A percentile compares a stretch with the other conserved stretches of the same genome.
Conservation (phyloP, 805 yeast species). For the Sugiyamaella americana region DNA sequence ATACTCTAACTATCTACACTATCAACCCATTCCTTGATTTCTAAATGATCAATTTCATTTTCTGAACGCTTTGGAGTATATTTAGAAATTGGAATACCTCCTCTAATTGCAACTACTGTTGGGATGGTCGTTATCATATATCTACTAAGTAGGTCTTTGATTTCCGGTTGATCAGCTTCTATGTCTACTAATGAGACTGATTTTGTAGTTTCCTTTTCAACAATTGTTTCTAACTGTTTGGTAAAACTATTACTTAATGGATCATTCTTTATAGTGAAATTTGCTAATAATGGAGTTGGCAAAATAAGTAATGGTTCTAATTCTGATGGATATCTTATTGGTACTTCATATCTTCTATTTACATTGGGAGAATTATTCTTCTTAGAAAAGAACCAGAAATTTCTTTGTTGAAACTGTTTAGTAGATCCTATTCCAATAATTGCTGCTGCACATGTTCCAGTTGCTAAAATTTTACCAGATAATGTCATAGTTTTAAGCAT, state of each 20-base stretch:
- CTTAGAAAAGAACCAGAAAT: slow-evolving; percentile 25
- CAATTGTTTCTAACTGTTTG: slow-evolving; percentile 49
- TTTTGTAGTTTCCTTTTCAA: slow-evolving; percentile 44
- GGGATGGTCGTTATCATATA: slow-evolving; percentile 59
- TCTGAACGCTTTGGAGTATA: slow-evolving; percentile 22
- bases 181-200: slow-evolving; percentile 61
- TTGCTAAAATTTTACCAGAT: neutral
- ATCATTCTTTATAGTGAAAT: slow-evolving; percentile 67
- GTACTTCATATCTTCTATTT: slow-evolving; percentile 27
- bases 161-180: slow-evolving; percentile 61
- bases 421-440: slow-evolving; percentile 1
- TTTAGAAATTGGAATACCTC: slow-evolving; percentile 50
- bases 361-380: neutral
- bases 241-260: slow-evolving; percentile 56
- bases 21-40: slow-evolving; percentile 39
- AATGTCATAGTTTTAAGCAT: neutral
- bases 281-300: slow-evolving; percentile 58
- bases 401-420: slow-evolving; percentile 6
- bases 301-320: slow-evolving; percentile 45
- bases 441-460: slow-evolving; percentile 7
- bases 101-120: slow-evolving; percentile 56
- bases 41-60: slow-evolving; percentile 23
- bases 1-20: slow-evolving; percentile 4
- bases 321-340: slow-evolving; percentile 54
- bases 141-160: slow-evolving; percentile 49